phyloP scores from a whole-genome alignment of 371 early-diverging fungal genomes.

The Coemansia sp. region DNA sequence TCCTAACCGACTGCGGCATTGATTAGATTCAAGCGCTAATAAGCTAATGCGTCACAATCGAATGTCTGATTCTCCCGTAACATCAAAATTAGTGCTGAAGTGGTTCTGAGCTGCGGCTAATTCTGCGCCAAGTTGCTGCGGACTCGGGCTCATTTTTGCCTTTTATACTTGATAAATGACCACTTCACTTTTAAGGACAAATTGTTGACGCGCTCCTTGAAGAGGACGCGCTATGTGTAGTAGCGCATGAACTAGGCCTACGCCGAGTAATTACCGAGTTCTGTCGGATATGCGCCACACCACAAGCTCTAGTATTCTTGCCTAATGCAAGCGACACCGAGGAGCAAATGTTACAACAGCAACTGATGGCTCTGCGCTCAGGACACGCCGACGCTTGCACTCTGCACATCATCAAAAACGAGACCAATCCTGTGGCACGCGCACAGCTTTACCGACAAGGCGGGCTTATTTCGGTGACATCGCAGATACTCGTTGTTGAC shows the following conservation, averaged over 20 bases:
- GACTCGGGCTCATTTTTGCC: too few species aligned
- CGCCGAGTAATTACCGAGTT: slow-evolving; percentile 67
- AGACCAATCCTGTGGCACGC: slow-evolving; percentile 62
- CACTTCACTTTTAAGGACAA: slow-evolving; percentile 68
- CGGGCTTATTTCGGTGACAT: slow-evolving; percentile 87
- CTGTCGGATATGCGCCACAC: slow-evolving; percentile 69
- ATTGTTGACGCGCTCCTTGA: slow-evolving; percentile 67
- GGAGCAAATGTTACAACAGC: slow-evolving; percentile 60
- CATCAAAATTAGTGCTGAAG: too few species aligned
- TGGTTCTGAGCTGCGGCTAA: too few species aligned
- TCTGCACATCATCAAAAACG: slow-evolving; percentile 62
- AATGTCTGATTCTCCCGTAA: too few species aligned
- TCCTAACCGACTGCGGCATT: too few species aligned
- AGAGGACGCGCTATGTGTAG: slow-evolving; percentile 81
- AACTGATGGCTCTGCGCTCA: slow-evolving; percentile 55
- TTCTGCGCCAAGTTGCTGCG: too few species aligned
- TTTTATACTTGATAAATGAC: too few species aligned
- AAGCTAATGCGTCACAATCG: too few species aligned
- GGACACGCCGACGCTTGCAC: slow-evolving; percentile 36
- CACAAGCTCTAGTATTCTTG: slow-evolving; percentile 77
- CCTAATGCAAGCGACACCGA: slow-evolving; percentile 72
- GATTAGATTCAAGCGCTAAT: too few species aligned
- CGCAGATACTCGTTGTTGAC: slow-evolving; percentile 93
- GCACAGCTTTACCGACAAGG: slow-evolving; percentile 76
- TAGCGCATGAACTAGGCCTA: slow-evolving; percentile 80